Base-by-base conservation (phyloP, 2,329 filamentous ascomycete genomes). In the Xylariaceae sp. region DNA sequence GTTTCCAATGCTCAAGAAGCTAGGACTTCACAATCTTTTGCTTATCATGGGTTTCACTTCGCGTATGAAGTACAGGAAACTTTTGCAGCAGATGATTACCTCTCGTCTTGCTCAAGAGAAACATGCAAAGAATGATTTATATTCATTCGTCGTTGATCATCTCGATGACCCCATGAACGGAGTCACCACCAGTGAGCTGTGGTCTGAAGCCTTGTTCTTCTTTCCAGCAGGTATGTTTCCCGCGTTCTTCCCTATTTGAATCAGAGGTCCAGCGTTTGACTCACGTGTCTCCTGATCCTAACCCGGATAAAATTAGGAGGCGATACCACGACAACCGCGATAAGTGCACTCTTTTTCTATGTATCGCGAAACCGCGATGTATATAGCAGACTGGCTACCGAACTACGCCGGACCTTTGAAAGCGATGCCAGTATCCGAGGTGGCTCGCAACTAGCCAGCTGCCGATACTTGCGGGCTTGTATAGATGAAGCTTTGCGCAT, bases 121-220 rank as follows among this genome's bases (percentile, higher is more conserved):
- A 33, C 44, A 63, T 26, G 60, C 49, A 0, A 55, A 55, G 24
- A 23, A 57, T n/a, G 62, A 64, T 31, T 29, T 64, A 4, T 64
- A 59, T 23, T 60, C 60, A 1, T 41, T 55, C 17, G 41, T 62
- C 6, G 29, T 37, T 3, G 52, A 61, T 24, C 46, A 51, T n/a
- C 16, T 55, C 2, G 47, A 43, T 12, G 33, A 29, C 16, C 11
- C 8, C 4, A 4, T 11, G 1, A n/a, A 50, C 23, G 39, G 40
- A 0, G 24, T 57, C 14, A 46, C 4, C 4, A 41, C 26, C 11
- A 57, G 54, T 17, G 60, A 60, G 26, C 9, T 64, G 7, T 64
- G 62, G 62, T 58, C 53, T 2, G 61, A 64, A 23, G 58, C 58
- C 1, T 16, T 57, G 3, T 58, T 60, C 44, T 57, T 60, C 45